Evolutionary conservation across 1,139 yeast species (phyloP).

Genomic region (Petasospora fabianii): DNA sequence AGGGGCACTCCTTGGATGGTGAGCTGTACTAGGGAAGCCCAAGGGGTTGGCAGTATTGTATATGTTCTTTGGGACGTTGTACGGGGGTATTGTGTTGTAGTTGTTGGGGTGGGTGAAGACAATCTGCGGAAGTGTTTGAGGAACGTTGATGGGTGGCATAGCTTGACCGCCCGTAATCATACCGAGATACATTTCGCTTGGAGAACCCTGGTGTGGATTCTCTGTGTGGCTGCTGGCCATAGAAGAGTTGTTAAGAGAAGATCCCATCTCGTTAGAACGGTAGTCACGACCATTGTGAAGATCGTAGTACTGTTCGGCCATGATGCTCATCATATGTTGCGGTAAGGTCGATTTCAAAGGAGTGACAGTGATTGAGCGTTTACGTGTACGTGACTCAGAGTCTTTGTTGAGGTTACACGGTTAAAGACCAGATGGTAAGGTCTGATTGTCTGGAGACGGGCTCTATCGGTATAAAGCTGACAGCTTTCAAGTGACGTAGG

Average conservation of each 20-base stretch:
- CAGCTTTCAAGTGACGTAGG: too few relatives aligned
- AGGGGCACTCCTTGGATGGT: too few relatives aligned
- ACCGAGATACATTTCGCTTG: not conserved
- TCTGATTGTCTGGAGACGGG: too few relatives aligned
- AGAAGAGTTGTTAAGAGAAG: not conserved
- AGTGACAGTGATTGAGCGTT: too few relatives aligned
- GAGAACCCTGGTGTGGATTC: not conserved
- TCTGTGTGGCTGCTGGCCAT: not conserved
- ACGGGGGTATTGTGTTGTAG: conserved; percentile 2
- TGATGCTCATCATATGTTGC: conserved; percentile 8
- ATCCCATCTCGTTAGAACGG: conserved; percentile 1
- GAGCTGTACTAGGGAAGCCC: not conserved
- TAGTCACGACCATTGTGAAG: conserved; percentile 4
- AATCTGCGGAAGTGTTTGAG: conserved; percentile 4
- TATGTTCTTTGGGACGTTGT: not conserved
- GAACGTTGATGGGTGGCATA: conserved; percentile 3
- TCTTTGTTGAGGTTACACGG: too few relatives aligned
- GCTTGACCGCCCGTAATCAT: not conserved
- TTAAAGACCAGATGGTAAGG: too few relatives aligned
- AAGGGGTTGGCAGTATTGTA: not conserved
- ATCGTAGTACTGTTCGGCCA: conserved; percentile 9
- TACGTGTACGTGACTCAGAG: too few relatives aligned
- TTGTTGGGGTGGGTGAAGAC: conserved; percentile 2
- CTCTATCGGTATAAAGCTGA: too few relatives aligned
- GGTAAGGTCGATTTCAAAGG: too few relatives aligned